phyloP scores from a whole-genome alignment of 148 eudicot species.

The Mesembryanthemum crystallinum region DNA sequence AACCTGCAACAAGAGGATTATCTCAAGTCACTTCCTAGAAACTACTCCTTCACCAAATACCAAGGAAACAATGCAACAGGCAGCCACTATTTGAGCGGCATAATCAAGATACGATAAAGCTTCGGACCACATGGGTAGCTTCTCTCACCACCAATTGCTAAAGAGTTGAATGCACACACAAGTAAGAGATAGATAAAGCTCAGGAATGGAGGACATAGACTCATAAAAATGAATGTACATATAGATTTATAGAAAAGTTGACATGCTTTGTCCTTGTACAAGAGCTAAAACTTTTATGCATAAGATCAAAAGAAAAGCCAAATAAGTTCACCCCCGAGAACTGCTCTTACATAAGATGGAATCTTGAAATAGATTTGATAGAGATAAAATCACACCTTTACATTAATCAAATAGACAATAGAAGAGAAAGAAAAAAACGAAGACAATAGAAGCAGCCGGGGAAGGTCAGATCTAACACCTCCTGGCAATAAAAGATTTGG shows the following conservation, averaged over 20 bases:
- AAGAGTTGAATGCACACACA: neutral
- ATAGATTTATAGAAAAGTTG: neutral
- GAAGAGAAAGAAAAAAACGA: too few species aligned
- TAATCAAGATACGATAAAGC: neutral
- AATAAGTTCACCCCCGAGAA: neutral
- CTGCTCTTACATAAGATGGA: neutral
- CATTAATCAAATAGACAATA: too few species aligned
- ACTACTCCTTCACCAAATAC: neutral
- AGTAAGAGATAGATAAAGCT: neutral
- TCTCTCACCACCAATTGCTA: neutral
- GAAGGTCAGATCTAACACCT: too few species aligned
- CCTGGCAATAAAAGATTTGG: too few species aligned
- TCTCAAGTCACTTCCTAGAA: neutral
- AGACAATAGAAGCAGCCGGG: too few species aligned
- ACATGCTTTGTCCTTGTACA: neutral
- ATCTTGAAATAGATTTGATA: neutral
- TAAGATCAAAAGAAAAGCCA: neutral
- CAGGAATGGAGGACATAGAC: neutral
- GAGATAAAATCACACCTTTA: too few species aligned
- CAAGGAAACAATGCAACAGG: constrained; percentile 1
- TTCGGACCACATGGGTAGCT: neutral
- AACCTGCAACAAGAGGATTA: constrained; percentile 37
- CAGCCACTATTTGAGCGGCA: neutral
- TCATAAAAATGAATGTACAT: neutral
- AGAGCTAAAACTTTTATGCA: neutral